These are phyloP conservation scores for Phytophthora litchii DNA, from an alignment of 352 stramenopile species.

Conservation along the genomic window DNA sequence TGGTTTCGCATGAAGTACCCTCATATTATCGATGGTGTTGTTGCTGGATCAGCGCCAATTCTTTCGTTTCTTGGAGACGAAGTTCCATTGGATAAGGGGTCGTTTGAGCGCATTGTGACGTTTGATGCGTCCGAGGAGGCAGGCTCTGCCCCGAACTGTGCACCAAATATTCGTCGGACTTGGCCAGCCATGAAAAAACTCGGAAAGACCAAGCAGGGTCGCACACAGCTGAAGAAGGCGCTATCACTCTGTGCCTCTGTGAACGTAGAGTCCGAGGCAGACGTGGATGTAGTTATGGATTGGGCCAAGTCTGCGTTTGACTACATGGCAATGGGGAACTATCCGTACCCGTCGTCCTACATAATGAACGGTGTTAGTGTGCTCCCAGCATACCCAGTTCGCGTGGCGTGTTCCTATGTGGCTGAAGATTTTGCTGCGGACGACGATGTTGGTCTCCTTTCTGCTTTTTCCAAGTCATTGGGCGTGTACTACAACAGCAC, in stretches of 20 bases:
- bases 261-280: constrained; percentile 45
- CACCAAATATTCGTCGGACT: constrained; percentile 74
- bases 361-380: constrained; percentile 88
- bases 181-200: constrained; percentile 70
- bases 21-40: constrained; percentile 67
- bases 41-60: constrained; percentile 72
- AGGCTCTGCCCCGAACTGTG: constrained; percentile 71
- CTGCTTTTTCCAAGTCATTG: constrained; percentile 56
- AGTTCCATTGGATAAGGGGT: constrained; percentile 67
- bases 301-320: constrained; percentile 86
- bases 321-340: constrained; percentile 96
- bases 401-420: constrained; percentile 82
- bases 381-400: constrained; percentile 92
- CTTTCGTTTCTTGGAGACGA: constrained; percentile 62
- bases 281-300: constrained; percentile 62
- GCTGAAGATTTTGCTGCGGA: constrained; percentile 42
- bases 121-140: constrained; percentile 68
- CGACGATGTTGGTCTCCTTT: constrained; percentile 44
- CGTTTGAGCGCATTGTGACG: constrained; percentile 76
- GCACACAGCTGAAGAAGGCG: constrained; percentile 38
- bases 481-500: constrained; percentile 87
- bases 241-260: constrained; percentile 64
- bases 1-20: constrained; percentile 85
- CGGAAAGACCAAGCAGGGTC: constrained; percentile 49
- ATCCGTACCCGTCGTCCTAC: constrained; percentile 95